Base-by-base conservation (phyloP, 2,329 filamentous ascomycete genomes). In the Ambrosiella cleistominuta region DNA sequence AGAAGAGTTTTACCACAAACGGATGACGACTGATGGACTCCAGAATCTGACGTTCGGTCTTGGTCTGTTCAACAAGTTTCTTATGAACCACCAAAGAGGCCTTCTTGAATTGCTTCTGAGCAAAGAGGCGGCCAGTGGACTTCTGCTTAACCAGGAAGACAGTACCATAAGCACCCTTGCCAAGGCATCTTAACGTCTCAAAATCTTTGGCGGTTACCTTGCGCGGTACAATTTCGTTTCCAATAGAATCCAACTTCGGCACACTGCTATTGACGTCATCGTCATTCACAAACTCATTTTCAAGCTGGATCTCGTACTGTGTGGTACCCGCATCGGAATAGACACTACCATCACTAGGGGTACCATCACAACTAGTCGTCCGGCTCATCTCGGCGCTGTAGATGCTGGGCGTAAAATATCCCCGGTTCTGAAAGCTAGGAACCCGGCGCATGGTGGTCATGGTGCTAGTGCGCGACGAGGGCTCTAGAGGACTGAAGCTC, bases 51-150 rank as follows among this genome's bases (percentile, higher is more conserved):
- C 93, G 86, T 73, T 98, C 93, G 1, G 91, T 97, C 76, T 94
- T 95, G 59, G 93, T 97, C 73, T 97, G 93, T 72, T 97, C 90
- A 55, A 98, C 82, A 38, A 97, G 79, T 69, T 90, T 89, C 76
- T 95, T 96, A 71, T 96, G 90, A 44, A 98, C 88, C 0, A 90
- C 88, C 56, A 98, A 75, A 7, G 89, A 95, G 0, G 94, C 93
- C 72, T 98, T 98, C 69, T 91, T 93, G 72, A 98, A 93, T 71
- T 97, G 91, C 74, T 98, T 98, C 73, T 98, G 94, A 0, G 93
- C 94, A 66, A 90, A 98, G 4, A 98, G 79, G 49, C 87, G 83
- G 47, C 93, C 93, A 1, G 90, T 96, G 37, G 81, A 74, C 55
- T 81, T 82, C 72, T 98, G 91, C 71, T 90, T 93, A 61, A 98